A percentile compares a stretch with the other conserved stretches of the same genome.
phyloP scores from a whole-genome alignment of 306 rosid species.

The Rubus idaeus region DNA sequence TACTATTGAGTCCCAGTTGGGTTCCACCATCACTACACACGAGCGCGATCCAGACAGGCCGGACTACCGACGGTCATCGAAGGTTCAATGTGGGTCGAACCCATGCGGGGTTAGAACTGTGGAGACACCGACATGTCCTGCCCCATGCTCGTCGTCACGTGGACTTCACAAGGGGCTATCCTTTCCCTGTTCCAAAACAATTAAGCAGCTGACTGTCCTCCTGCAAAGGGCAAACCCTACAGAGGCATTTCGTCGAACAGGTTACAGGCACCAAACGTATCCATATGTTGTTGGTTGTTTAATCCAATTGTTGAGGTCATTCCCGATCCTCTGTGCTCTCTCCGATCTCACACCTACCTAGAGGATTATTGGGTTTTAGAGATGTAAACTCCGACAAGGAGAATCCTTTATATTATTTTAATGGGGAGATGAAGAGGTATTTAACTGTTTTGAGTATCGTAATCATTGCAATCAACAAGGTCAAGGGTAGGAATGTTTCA shows the following conservation, averaged over 20 bases:
- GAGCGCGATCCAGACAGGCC: conserved; percentile 15
- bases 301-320: conserved; percentile 29
- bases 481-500: conserved; percentile 39
- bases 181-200: neutral
- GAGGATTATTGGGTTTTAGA: conserved; percentile 22
- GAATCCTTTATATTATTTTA: conserved; percentile 28
- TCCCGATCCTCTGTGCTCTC: conserved; percentile 14
- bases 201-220: neutral
- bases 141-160: conserved; percentile 22
- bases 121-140: conserved; percentile 9
- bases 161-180: conserved; percentile 19
- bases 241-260: conserved; percentile 1
- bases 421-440: conserved; percentile 10
- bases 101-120: conserved; percentile 7
- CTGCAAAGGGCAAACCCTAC: conserved; percentile 5
- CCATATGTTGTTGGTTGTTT: conserved; percentile 33
- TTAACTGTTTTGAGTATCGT: neutral
- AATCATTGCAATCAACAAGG: conserved; percentile 14
- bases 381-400: conserved; percentile 44
- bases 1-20: neutral
- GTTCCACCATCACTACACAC: conserved; percentile 23
- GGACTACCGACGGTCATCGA: neutral
- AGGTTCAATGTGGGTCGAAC: conserved; percentile 6
- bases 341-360: neutral
- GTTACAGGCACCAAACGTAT: conserved; percentile 34